Evolutionary conservation across 169 alveolate genomes (phyloP), one percentile per base, ranked within the genome.

Genomic region (Cryptosporidium baileyi): DNA sequence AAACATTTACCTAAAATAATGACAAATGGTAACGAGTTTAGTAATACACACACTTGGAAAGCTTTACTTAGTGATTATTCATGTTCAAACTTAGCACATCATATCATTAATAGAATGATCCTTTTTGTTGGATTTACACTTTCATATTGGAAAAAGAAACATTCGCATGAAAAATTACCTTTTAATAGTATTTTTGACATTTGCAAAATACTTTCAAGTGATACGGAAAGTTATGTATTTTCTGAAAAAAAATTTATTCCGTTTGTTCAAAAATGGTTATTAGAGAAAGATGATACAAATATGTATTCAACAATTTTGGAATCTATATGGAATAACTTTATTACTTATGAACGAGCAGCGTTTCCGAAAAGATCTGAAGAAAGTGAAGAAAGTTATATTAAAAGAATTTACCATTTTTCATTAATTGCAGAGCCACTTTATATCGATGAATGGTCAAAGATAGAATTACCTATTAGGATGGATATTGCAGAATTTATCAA

Each of bases 401-500:
- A 54, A 22, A 32, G 85, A 24, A 43, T 74, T 9, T 74, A 74
- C 26, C 57, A 74, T 15, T 40, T 19, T 34, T 9, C 47, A 6
- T 51, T 74, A n/a, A 61, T 74, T 36, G 61, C 85, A 19, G 85
- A 74, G 15, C 85, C 85, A n/a, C 34, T 74, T 7, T 74, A 38
- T 74, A 22, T 13, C 5, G 74, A 74, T 15, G 85, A 74, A 40
- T 74, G 85, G 85, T 4, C 11, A 52, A 52, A 41, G 17, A 74
- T 74, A 22, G 74, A 54, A 11, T 60, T 54, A 13, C 85, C 85
- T 7, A 54, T 57, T 54, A 19, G 67, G 34, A 54, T 74, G 30
- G 85, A 74, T 38, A 54, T 74, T 51, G 74, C 85, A 1, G 85
- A 74, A 8, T 51, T 74, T 22, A 54, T 36, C 13, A 57, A 74